Percentiles rank a stretch among this genome's conserved stretches.
Conservation (phyloP, 257 asterid genomes). For the Rehmannia glutinosa region DNA sequence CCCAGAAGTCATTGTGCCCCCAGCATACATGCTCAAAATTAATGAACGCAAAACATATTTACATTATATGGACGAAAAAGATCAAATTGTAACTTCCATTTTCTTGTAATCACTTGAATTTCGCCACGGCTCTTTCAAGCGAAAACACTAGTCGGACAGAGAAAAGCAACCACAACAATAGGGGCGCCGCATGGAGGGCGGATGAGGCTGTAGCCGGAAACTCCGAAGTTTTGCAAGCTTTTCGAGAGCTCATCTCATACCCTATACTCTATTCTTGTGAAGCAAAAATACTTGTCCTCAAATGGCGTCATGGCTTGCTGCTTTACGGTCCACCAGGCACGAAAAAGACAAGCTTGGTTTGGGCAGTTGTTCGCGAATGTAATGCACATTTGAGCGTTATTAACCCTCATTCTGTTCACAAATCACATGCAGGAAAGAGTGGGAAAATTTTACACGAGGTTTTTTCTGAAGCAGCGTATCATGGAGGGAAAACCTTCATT, state of each 20-base stretch:
- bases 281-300: constrained; percentile 64
- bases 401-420: constrained; percentile 81
- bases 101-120: no score
- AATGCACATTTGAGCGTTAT: constrained; percentile 70
- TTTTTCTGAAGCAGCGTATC: constrained; percentile 73
- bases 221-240: constrained; percentile 58
- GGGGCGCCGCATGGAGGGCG: constrained; percentile 48
- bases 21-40: no score
- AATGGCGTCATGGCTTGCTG: constrained; percentile 89
- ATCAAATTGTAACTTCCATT: no score
- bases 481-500: constrained; percentile 80
- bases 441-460: constrained; percentile 78
- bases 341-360: constrained; percentile 98
- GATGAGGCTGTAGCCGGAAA: constrained; percentile 78
- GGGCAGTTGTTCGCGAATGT: constrained; percentile 94
- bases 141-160: background rate
- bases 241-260: constrained; percentile 66
- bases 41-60: no score
- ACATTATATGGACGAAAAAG: no score
- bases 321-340: constrained; percentile 97
- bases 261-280: constrained; percentile 62
- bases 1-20: no score
- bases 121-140: constrained; percentile 23
- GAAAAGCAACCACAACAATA: constrained; percentile 28
- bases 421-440: constrained; percentile 86